Evolutionary conservation across 1,284 basidiomycete genomes (phyloP).

Genomic region (Cryptococcus sp.): DNA sequence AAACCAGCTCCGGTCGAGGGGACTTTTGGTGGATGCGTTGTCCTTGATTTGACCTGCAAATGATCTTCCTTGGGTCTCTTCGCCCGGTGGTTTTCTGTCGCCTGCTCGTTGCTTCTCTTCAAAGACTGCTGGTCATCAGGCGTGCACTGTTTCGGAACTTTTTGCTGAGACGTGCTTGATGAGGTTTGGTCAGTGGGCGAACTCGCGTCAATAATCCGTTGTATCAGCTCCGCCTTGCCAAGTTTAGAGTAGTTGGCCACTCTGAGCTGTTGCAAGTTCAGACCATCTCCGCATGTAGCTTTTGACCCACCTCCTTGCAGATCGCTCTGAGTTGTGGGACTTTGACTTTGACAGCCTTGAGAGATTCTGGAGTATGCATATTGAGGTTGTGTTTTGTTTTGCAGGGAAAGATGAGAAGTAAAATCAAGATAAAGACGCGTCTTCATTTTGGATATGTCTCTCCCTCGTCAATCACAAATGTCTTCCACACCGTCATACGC

Average conservation of each 20-base stretch:
- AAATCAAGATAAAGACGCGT: conserved; percentile 1
- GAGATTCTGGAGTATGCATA: neutral
- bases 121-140: too few species aligned
- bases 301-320: neutral
- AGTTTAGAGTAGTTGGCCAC: conserved; percentile 35
- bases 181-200: too few species aligned
- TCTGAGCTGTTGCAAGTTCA: conserved; percentile 21
- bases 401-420: neutral
- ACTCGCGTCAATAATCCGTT: conserved; percentile 16
- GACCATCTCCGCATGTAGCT: neutral
- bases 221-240: conserved; percentile 34
- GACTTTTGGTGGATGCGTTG: too few species aligned
- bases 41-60: too few species aligned
- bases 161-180: too few species aligned
- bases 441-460: conserved; percentile 1
- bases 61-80: too few species aligned
- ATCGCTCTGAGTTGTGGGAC: neutral
- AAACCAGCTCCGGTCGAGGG: neutral
- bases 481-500: conserved; percentile 25
- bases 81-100: too few species aligned
- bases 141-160: too few species aligned
- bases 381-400: neutral
- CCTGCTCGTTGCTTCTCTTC: too few species aligned
- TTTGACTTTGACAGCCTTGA: neutral
- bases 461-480: conserved; percentile 9